Base-by-base conservation (phyloP, 2,329 filamentous ascomycete species). In the Fusarium annulatum region DNA sequence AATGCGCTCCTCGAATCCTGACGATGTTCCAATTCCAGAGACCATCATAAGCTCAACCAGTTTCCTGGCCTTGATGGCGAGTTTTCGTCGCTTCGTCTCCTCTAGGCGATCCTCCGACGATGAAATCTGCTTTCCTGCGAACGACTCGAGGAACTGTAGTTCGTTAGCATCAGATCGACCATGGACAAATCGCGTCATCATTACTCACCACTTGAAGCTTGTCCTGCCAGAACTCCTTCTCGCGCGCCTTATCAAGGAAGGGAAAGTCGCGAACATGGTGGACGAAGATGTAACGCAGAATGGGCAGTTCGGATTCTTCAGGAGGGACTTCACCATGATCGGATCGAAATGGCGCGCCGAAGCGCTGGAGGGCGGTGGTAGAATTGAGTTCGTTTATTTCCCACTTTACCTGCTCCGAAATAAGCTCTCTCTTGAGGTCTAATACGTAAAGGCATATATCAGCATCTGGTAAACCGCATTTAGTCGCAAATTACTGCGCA, bases 181-280 rank as follows among this genome's bases (percentile, higher is more conserved):
- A n/a, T 18, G 15, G 16, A 18, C 19, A 28, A 41, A 45, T 14
- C 34, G 9, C 46, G 39, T 36, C 36, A 26, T 33, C 38, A 61
- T 62, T 48, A 91, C 93, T 76, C 84, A 97, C 94, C 80, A 95
- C 90, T 86, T 99, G 96, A 69, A 99, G 86, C 82, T 97, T 98
- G 81, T 98, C 95, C 85, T 99, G 96, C 96, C 96, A 99, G 80
- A 99, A 99, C 84, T 99, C 96, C 88, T 98, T 97, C 88, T 99
- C 96, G 79, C 91, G 93, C 28, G 96, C 96, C 86, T 97, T 94
- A 83, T 99, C 95, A 73, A 99, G 89, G 80, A 99, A 99, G 2
- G 96, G 96, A 79, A 99, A 99, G 79, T 98, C 97, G 79, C 96
- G 94, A 67, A 99, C 91, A 91, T 98, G 95, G 81, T 98, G 93